Percentiles rank a stretch among this genome's conserved stretches.
Conservation (phyloP, 163 green algal genomes). For the Chloromonas sp. region DNA sequence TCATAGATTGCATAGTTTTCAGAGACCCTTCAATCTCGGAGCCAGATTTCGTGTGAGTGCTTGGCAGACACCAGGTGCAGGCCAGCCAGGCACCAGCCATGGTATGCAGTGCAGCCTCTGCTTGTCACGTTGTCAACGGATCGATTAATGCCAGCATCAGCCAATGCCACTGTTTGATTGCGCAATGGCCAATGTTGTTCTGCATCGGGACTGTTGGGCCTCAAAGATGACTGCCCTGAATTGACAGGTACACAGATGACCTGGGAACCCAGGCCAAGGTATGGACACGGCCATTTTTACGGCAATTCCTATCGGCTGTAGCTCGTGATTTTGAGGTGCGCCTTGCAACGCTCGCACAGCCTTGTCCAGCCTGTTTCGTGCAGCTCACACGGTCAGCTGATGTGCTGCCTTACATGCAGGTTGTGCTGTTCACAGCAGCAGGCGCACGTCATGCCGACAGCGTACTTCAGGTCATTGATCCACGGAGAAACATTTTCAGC, state of each 20-base stretch:
- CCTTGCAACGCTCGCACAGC: slow-evolving; percentile 33
- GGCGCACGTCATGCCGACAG: slow-evolving; percentile 82
- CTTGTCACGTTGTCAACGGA: too few species aligned
- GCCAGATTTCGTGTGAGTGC: slow-evolving; percentile 9
- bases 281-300: slow-evolving; percentile 8
- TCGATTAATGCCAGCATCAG: too few species aligned
- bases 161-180: too few species aligned
- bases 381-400: too few species aligned
- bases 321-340: background rate
- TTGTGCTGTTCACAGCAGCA: slow-evolving; percentile 90
- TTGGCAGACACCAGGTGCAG: background rate
- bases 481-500: background rate
- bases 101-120: too few species aligned
- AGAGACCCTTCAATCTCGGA: background rate
- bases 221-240: background rate
- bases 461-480: slow-evolving; percentile 58
- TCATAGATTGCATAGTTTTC: slow-evolving; percentile 8
- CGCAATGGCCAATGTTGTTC: too few species aligned
- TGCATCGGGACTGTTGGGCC: too few species aligned
- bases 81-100: too few species aligned
- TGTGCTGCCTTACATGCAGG: slow-evolving; percentile 7
- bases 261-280: slow-evolving; percentile 10
- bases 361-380: too few species aligned
- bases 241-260: slow-evolving; percentile 10
- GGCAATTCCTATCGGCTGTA: slow-evolving; percentile 5